Conservation (phyloP, 768 basidiomycete genomes). For the Amanita fuliginea region DNA sequence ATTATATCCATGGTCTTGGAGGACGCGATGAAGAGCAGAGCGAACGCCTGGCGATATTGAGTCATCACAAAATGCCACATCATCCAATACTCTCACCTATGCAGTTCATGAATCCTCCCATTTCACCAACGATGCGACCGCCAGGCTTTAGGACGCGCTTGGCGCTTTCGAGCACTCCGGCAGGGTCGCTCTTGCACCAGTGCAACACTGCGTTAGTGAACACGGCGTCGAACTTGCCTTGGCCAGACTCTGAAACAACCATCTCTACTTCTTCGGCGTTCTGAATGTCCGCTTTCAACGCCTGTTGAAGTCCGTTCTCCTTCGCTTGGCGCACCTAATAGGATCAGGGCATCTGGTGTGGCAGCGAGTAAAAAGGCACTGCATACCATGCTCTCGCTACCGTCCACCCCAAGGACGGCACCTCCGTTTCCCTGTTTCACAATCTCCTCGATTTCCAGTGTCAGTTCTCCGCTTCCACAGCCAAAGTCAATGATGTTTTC, state of each 20-base stretch:
- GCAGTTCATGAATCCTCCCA: conserved; percentile 69
- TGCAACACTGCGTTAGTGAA: conserved; percentile 78
- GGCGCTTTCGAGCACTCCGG: conserved; percentile 50
- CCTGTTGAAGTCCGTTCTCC: conserved; percentile 31
- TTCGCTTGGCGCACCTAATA: conserved; percentile 43
- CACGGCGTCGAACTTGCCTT: conserved; percentile 49
- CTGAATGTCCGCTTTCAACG: conserved; percentile 47
- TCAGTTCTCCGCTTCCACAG: conserved; percentile 78
- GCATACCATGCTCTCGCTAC: conserved; percentile 62
- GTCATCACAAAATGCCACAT: neutral
- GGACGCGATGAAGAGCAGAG: conserved; percentile 40
- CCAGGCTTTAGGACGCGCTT: conserved; percentile 54
- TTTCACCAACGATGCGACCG: conserved; percentile 65
- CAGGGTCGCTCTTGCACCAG: conserved; percentile 75
- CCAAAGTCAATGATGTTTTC: conserved; percentile 70
- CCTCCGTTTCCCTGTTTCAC: conserved; percentile 39
- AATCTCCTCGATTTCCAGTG: conserved; percentile 38
- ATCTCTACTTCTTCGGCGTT: conserved; percentile 17
- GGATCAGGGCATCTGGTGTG: neutral
- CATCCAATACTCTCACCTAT: conserved; percentile 30
- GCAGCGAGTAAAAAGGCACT: neutral
- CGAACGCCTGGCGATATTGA: conserved; percentile 38
- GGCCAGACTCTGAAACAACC: neutral
- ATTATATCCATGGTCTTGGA: conserved; percentile 43
- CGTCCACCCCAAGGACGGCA: conserved; percentile 57